phyloP scores from a whole-genome alignment of 1,139 yeast species.

The Taphrina flavorubra region DNA sequence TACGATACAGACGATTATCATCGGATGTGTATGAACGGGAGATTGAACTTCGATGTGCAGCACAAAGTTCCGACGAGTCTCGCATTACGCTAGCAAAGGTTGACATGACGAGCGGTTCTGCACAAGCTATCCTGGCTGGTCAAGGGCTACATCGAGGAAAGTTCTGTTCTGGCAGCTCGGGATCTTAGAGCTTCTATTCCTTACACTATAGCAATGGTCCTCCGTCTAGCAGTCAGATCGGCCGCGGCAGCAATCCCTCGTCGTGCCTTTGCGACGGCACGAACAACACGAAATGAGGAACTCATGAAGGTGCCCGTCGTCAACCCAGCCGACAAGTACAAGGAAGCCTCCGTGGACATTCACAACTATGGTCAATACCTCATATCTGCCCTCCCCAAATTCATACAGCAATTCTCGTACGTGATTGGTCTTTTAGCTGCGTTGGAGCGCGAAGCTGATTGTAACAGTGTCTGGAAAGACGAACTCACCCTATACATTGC shows the following conservation, averaged over 20 bases:
- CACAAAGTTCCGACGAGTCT: not conserved
- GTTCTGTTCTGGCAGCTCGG: too few species aligned
- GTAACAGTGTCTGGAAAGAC: constrained; percentile 76
- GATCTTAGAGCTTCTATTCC: not conserved
- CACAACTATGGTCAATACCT: constrained; percentile 84
- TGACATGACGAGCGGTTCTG: too few species aligned
- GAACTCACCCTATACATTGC: constrained; percentile 79
- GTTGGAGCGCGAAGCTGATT: constrained; percentile 4
- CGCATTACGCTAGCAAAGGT: constrained; percentile 8
- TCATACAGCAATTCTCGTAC: constrained; percentile 72
- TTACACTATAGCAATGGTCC: not conserved
- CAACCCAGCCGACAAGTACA: constrained; percentile 79
- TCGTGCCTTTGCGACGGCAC: constrained; percentile 33
- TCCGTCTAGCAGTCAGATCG: constrained; percentile 19
- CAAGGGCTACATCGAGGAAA: too few species aligned
- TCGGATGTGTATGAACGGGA: constrained; percentile 4
- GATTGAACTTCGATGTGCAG: not conserved
- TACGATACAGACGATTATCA: not conserved
- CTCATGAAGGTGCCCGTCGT: constrained; percentile 63
- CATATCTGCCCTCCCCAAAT: constrained; percentile 80
- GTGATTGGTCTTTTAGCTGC: not conserved
- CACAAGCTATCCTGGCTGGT: too few species aligned
- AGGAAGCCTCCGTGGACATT: constrained; percentile 70
- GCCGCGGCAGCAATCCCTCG: not conserved
- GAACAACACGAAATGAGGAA: constrained; percentile 27